Evolutionary conservation across 1,284 basidiomycete species (phyloP).

Genomic region (Wolfiporia cocos): DNA sequence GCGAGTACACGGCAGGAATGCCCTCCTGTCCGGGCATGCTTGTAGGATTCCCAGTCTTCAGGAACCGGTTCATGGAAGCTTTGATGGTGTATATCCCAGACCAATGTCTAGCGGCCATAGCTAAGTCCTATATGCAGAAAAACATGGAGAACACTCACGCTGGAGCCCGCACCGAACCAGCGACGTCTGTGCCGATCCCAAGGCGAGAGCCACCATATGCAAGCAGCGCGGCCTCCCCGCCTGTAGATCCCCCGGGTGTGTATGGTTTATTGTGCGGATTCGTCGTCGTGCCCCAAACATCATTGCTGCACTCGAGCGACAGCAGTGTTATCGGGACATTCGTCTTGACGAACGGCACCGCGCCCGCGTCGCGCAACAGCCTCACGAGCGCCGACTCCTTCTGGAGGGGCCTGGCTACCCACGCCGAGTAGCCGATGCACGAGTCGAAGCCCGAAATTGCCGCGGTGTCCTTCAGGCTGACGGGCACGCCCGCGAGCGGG

Average conservation of each 20-base stretch:
- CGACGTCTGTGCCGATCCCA: conserved; percentile 77
- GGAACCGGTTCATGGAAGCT: conserved; percentile 39
- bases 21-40: conserved; percentile 52
- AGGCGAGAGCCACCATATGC: conserved; percentile 66
- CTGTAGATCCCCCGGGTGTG: conserved; percentile 68
- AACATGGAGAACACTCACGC: too few species aligned
- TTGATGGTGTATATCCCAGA: conserved; percentile 28
- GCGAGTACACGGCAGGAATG: conserved; percentile 25
- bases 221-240: conserved; percentile 70
- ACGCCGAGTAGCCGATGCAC: conserved; percentile 68
- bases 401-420: conserved; percentile 43
- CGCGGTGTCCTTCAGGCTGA: conserved; percentile 64
- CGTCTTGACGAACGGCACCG: conserved; percentile 75
- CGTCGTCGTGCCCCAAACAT: conserved; percentile 63
- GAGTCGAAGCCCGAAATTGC: conserved; percentile 67
- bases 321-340: conserved; percentile 72
- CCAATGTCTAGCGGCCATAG: conserved; percentile 26
- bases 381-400: conserved; percentile 59
- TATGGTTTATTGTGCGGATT: conserved; percentile 66
- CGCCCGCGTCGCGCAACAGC: conserved; percentile 69
- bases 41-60: conserved; percentile 40
- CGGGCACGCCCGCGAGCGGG: conserved; percentile 60
- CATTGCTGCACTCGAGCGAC: conserved; percentile 71
- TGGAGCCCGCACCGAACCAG: conserved; percentile 75
- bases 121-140: too few species aligned